Conservation (phyloP, 306 rosid genomes). For the Fagus sylvatica region DNA sequence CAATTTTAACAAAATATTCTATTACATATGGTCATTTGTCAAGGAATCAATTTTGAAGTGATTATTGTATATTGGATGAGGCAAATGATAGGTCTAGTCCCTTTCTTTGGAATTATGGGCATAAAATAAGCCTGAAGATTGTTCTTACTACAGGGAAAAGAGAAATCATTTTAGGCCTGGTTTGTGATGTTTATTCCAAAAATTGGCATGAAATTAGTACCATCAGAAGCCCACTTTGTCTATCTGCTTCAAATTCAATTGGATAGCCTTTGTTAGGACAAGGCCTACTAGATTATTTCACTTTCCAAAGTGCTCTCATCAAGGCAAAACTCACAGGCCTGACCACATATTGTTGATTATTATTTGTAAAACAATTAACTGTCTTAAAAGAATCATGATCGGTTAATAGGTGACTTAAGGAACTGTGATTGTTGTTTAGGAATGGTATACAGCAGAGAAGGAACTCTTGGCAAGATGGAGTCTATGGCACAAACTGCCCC, state of each 20-base stretch:
- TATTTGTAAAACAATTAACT: background rate
- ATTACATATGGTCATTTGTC: background rate
- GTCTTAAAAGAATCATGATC: no score
- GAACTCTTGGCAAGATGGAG: slow-evolving; percentile 95
- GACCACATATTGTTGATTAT: background rate
- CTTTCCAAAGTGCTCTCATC: background rate
- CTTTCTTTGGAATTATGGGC: background rate
- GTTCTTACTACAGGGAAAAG: background rate
- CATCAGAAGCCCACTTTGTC: background rate
- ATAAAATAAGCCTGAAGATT: background rate
- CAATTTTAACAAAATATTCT: background rate
- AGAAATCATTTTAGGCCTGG: background rate
- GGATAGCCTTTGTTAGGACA: background rate
- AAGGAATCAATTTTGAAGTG: background rate
- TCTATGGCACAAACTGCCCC: slow-evolving; percentile 84
- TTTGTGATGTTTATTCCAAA: background rate
- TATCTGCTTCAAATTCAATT: background rate
- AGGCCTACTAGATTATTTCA: background rate
- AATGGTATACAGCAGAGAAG: slow-evolving; percentile 84
- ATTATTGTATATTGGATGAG: background rate
- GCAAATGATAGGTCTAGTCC: background rate
- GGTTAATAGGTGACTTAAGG: background rate
- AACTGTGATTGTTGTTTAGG: slow-evolving; percentile 39
- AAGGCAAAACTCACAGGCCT: background rate
- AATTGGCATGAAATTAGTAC: no score